These are phyloP conservation scores for Durio zibethinus DNA, from an alignment of 345 rosid species.

Conservation along the genomic window DNA sequence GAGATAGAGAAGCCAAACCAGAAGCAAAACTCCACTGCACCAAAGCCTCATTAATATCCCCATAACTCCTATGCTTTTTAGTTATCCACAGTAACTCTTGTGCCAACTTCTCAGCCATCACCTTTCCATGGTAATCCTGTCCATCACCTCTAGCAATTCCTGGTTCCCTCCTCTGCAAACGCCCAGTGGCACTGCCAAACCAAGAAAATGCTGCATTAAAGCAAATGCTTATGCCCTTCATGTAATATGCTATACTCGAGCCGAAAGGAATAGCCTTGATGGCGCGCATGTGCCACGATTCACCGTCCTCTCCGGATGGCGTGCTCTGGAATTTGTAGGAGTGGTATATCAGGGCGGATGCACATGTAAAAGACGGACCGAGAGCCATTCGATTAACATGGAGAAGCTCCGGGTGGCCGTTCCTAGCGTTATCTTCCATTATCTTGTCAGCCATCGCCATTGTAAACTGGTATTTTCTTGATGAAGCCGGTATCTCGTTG, in stretches of 20 bases:
- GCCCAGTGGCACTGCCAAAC: slow-evolving; percentile 22
- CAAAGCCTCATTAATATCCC: slow-evolving; percentile 55
- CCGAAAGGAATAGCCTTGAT: slow-evolving; percentile 55
- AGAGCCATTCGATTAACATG: slow-evolving; percentile 57
- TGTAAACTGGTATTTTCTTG: slow-evolving; percentile 70
- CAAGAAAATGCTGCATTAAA: slow-evolving; percentile 33
- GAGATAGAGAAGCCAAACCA: slow-evolving; percentile 54
- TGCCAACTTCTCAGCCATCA: slow-evolving; percentile 68
- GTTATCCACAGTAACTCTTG: slow-evolving; percentile 67
- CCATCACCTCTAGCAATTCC: slow-evolving; percentile 10
- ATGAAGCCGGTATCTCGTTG: slow-evolving; percentile 63
- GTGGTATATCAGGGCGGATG: slow-evolving; percentile 39
- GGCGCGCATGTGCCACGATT: slow-evolving; percentile 40
- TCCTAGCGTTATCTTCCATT: slow-evolving; percentile 62
- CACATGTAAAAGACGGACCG: slow-evolving; percentile 52
- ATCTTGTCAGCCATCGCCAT: slow-evolving; percentile 75
- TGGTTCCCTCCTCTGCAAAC: slow-evolving; percentile 18
- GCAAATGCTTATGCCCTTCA: slow-evolving; percentile 45
- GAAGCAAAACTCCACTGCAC: slow-evolving; percentile 70
- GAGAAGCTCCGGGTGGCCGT: slow-evolving; percentile 43
- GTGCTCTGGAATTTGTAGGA: slow-evolving; percentile 39
- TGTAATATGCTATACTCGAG: slow-evolving; percentile 39
- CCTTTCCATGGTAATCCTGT: slow-evolving; percentile 32
- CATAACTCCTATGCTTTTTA: slow-evolving; percentile 49
- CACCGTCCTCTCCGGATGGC: slow-evolving; percentile 15